Base-by-base conservation (phyloP, 169 alveolate genomes). In the Plasmodium gallinaceum region DNA sequence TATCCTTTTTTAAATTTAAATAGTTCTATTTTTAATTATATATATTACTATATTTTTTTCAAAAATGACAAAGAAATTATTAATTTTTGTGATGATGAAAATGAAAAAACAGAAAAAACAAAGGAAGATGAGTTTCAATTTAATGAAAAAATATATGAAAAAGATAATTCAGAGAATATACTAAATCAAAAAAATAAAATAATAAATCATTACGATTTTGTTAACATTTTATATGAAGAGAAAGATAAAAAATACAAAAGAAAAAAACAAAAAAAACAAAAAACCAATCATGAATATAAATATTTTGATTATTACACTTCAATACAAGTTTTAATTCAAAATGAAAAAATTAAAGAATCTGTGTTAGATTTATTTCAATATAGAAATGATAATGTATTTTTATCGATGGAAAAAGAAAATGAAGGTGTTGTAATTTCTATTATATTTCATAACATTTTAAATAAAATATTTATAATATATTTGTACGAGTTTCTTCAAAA, bases 1-100 rank as follows among this genome's bases (percentile, higher is more conserved):
- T 86, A 86, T 64, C 92, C 86, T n/a, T 86, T 86, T 71, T 16
- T 86, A 86, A 61, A 86, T 86, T 60, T 86, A 70, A 86, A 86
- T 46, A 70, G 78, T 20, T 58, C 52, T 74, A 39, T 86, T 22
- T 86, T 86, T 51, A 86, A 71, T 24, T 86, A 86, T 52, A 86
- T 86, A 75, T 69, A 86, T 60, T 86, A 86, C 68, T 48, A 32
- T 26, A 87, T 86, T 32, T 70, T 86, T 24, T 85, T 69, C 32
- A 85, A 85, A 54, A 14, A 43, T 9, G 65, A 71, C 37, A 51
- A 80, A 45, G 69, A 62, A 3, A 18, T 52, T 6, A 22, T 26
- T 14, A 8, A 9, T 42, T 26, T 14, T 72, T 2, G 39, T 72
- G 51, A 54, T 7, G 70, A 72, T 7, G 54, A 72, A n/a, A 1